phyloP scores from a whole-genome alignment of 257 asterid genomes.

The Solanum piurae region DNA sequence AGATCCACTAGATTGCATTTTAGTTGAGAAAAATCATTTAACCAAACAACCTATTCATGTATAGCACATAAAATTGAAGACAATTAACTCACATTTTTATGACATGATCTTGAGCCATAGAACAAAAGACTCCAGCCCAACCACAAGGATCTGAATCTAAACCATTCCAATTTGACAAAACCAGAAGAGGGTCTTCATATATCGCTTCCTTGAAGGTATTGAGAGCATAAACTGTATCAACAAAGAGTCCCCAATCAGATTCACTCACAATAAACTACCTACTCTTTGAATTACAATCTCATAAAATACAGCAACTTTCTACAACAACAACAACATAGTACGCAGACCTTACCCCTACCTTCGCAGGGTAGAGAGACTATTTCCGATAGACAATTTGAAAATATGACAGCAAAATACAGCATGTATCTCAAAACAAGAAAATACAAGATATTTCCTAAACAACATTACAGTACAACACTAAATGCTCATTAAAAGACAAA shows the following conservation, averaged over 20 bases:
- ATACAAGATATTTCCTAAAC: neutral
- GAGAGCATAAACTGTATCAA: slow-evolving; percentile 64
- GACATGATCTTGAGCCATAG: slow-evolving; percentile 59
- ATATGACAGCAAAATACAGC: neutral
- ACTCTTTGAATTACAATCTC: neutral
- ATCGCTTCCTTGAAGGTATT: slow-evolving; percentile 75
- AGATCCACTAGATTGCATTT: neutral
- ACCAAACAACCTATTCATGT: neutral
- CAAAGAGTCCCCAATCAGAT: neutral
- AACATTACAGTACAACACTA: neutral
- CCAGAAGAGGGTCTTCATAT: slow-evolving; percentile 71
- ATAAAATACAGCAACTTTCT: neutral
- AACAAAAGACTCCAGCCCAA: slow-evolving; percentile 73
- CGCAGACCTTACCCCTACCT: neutral
- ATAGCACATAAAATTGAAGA: neutral
- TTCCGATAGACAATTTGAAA: neutral
- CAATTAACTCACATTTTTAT: slow-evolving; percentile 59
- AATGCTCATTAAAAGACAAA: neutral
- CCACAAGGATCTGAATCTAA: slow-evolving; percentile 75
- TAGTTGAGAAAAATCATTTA: neutral
- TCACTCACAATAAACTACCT: neutral
- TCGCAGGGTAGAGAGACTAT: neutral
- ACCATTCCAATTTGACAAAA: slow-evolving; percentile 75
- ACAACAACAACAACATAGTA: neutral
- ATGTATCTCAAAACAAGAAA: neutral